Base-by-base conservation (phyloP, 805 yeast species). In the Metschnikowia lachancei region DNA sequence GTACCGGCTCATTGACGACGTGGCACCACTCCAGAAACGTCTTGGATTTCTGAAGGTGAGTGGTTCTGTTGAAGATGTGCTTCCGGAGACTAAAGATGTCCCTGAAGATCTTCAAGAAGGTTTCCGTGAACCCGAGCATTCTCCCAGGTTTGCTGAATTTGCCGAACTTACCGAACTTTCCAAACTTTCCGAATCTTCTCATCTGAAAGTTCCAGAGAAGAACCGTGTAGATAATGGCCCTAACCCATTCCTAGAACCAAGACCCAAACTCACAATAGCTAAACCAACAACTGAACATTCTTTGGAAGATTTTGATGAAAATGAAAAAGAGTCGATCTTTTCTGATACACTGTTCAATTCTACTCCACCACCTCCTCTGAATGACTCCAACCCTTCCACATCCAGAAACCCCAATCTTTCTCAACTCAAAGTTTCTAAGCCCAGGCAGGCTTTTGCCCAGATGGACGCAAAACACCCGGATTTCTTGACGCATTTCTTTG, bases 381-480 rank as follows among this genome's bases (percentile, higher is more conserved):
- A n/a, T n/a, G n/a, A 35, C 6, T 2, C 10, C 12, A 12, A 2
- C n/a, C n/a, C 38, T 13, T 29, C 32, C 8, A 13, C 30, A 4
- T 24, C 39, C 13, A 36, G 22, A 14, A 16, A 24, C 1, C 16
- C 41, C 2, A 36, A 42, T 6, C 11, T 51, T 8, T 51, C 54
- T 9, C 56, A 53, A 22, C 40, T 53, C 36, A 47, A 49, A 8
- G 43, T 42, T 8, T 43, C 56, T 3, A 46, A 40, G 11, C 46
- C 50, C n/a, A 29, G 55, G n/a, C 38, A 39, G 3, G 45, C 47
- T 3, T 49, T 49, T 26, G 52, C 47, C 2, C 56, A 52, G 18
- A 55, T 54, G 58, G 85, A 84, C 59, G 87, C 96, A 29, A 80
- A 77, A 45, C 83, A 87, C 58, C 96, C 97, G 0, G 77, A 81